Percentiles rank a stretch among this genome's conserved stretches.
phyloP scores from a whole-genome alignment of 176 grass and related monocot species.

The Miscanthus lutarioriparius region DNA sequence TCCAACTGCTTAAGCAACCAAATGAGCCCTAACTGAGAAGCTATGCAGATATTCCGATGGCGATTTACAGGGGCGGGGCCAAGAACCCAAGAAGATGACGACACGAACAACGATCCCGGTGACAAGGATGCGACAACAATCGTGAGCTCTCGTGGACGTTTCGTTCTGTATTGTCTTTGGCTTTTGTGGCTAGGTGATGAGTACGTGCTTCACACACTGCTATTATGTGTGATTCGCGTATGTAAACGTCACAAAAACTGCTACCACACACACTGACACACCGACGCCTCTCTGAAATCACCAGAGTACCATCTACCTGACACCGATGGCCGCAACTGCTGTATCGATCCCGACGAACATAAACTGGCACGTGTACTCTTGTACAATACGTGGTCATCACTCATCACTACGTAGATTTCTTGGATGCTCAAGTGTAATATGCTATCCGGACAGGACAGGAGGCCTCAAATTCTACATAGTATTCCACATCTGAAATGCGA shows the following conservation, averaged over 20 bases:
- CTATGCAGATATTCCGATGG: slow-evolving; percentile 4
- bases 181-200: slow-evolving; percentile 10
- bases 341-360: neutral
- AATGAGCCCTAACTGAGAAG: neutral
- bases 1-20: too few species aligned
- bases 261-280: neutral
- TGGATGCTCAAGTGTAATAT: neutral
- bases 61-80: neutral
- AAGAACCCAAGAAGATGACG: neutral
- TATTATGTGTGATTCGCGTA: neutral
- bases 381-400: neutral
- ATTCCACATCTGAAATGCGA: neutral
- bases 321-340: neutral
- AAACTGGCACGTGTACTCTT: neutral
- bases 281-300: slow-evolving; percentile 11
- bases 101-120: neutral
- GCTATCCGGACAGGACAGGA: neutral
- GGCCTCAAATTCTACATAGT: neutral
- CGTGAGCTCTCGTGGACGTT: neutral
- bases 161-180: neutral
- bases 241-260: slow-evolving; percentile 2
- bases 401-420: neutral
- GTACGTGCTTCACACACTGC: neutral
- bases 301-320: neutral
- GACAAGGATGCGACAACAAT: slow-evolving; percentile 28